Percentiles rank a stretch among this genome's conserved stretches.
phyloP scores from a whole-genome alignment of 2,329 filamentous ascomycete species.

The Pyrenochaeta sp. region DNA sequence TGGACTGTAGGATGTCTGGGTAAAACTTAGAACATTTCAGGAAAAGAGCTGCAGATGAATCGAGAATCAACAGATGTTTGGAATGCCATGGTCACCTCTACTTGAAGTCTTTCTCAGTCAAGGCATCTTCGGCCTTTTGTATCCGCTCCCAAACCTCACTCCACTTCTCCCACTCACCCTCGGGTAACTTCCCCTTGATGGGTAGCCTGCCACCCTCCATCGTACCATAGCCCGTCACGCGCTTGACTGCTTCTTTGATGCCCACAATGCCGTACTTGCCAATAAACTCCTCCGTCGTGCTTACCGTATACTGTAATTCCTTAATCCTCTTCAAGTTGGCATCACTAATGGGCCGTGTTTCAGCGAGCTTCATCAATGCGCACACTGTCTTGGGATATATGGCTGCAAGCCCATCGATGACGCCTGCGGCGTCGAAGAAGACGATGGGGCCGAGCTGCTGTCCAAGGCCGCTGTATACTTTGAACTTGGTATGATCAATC shows the following conservation, averaged over 20 bases:
- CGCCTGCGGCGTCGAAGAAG: constrained; percentile 69
- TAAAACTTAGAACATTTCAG: background rate
- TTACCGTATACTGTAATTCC: constrained; percentile 68
- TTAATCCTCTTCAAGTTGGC: constrained; percentile 59
- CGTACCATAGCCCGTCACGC: constrained; percentile 68
- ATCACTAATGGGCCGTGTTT: constrained; percentile 46
- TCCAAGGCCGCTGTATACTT: constrained; percentile 70
- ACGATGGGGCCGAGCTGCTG: constrained; percentile 72
- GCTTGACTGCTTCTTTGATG: constrained; percentile 70
- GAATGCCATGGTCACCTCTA: constrained; percentile 8
- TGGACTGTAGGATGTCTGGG: constrained; percentile 10
- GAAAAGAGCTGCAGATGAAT: background rate
- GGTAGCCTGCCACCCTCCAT: constrained; percentile 68
- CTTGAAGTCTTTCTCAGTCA: constrained; percentile 37
- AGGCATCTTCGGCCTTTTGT: constrained; percentile 41
- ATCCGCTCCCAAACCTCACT: constrained; percentile 41
- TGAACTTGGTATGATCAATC: constrained; percentile 68
- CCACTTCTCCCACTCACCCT: constrained; percentile 64
- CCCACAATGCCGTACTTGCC: constrained; percentile 68
- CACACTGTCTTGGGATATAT: constrained; percentile 71
- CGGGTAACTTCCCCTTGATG: constrained; percentile 65
- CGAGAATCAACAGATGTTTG: background rate
- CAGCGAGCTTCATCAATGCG: constrained; percentile 62
- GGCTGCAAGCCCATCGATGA: constrained; percentile 72
- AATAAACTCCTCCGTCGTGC: constrained; percentile 68